Conservation (phyloP, 2,329 filamentous ascomycete species). For the Penicillium sp. region DNA sequence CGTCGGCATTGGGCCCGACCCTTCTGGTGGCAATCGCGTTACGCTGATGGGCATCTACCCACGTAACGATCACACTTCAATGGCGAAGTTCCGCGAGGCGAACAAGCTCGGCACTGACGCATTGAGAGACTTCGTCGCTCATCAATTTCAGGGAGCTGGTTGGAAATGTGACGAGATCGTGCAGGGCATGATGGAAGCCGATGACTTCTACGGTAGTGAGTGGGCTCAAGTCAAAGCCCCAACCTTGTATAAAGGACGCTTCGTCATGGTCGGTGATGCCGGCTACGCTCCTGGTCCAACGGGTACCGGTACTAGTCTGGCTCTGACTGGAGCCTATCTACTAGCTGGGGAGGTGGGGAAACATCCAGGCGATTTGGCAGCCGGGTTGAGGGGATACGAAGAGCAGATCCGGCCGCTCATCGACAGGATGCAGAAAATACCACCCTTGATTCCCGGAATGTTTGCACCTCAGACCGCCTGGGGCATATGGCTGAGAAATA, state of each 20-base stretch:
- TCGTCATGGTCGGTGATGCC: conserved; percentile 46
- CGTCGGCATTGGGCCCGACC: conserved; percentile 41
- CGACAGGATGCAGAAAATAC: conserved; percentile 38
- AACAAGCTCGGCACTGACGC: conserved; percentile 39
- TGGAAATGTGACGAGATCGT: conserved; percentile 40
- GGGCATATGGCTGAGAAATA: conserved; percentile 53
- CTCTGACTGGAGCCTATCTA: conserved; percentile 52
- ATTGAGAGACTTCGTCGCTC: conserved; percentile 38
- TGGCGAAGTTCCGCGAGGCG: conserved; percentile 47
- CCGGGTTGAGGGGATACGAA: conserved; percentile 43
- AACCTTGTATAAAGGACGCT: conserved; percentile 35
- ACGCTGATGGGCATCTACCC: conserved; percentile 44
- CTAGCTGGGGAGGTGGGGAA: conserved; percentile 54
- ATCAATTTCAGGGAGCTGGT: conserved; percentile 33
- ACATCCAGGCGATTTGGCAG: conserved; percentile 36
- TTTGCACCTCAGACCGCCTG: conserved; percentile 52
- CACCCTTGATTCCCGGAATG: conserved; percentile 39
- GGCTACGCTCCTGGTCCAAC: conserved; percentile 39
- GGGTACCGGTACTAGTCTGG: conserved; percentile 40
- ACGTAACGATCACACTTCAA: conserved; percentile 31
- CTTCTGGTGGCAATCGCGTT: conserved; percentile 38
- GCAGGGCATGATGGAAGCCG: conserved; percentile 33
- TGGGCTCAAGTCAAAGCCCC: conserved; percentile 39
- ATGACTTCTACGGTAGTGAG: conserved; percentile 44
- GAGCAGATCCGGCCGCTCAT: conserved; percentile 43